These are phyloP conservation scores for Angophora floribunda DNA, from an alignment of 345 rosid species.

Conservation along the genomic window DNA sequence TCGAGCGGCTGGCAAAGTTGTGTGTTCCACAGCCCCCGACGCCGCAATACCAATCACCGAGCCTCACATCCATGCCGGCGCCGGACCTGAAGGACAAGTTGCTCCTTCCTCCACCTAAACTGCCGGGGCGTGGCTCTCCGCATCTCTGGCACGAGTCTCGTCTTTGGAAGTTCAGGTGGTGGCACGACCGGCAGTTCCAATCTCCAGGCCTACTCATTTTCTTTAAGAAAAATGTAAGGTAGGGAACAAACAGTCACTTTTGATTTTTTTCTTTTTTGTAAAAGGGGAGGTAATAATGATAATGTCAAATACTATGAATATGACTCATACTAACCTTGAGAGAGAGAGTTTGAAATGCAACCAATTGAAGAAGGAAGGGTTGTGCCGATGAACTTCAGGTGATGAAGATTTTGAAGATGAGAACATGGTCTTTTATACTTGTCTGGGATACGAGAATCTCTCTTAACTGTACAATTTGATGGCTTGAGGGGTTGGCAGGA, in stretches of 20 bases:
- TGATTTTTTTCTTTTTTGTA: too few species aligned
- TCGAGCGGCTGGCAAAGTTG: conserved; percentile 88
- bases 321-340: neutral
- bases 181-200: conserved; percentile 89
- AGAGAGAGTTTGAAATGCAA: neutral
- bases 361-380: neutral
- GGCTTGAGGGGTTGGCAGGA: neutral
- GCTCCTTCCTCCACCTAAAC: conserved; percentile 22
- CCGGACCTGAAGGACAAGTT: conserved; percentile 30
- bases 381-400: neutral
- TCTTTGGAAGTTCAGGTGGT: conserved; percentile 75
- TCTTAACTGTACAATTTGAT: neutral
- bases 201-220: conserved; percentile 74
- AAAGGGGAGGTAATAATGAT: neutral
- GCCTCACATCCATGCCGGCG: conserved; percentile 87
- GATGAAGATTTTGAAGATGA: neutral
- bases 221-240: neutral
- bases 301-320: neutral
- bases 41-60: conserved; percentile 94
- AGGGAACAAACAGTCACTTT: neutral
- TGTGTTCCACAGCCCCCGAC: conserved; percentile 83
- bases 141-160: conserved; percentile 84
- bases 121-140: conserved; percentile 18
- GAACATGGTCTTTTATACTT: neutral
- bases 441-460: neutral